phyloP scores from a whole-genome alignment of 345 rosid genomes.

The Camelina neglecta region DNA sequence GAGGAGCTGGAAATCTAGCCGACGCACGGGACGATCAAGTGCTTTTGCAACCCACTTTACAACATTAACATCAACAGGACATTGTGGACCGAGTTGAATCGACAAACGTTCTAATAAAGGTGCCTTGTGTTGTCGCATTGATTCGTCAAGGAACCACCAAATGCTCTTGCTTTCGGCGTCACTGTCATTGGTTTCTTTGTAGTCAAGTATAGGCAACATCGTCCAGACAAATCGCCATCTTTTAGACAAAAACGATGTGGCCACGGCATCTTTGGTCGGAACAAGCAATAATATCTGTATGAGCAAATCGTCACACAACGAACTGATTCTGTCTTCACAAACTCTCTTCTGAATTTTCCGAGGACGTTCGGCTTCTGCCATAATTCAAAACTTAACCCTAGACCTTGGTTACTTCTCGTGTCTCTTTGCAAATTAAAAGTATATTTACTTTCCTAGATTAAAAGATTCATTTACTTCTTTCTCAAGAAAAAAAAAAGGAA shows the following conservation, averaged over 20 bases:
- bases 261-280: constrained; percentile 2
- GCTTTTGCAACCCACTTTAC: constrained; percentile 18
- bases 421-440: background rate
- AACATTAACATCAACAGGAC: constrained; percentile 4
- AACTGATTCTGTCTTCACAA: background rate
- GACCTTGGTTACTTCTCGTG: background rate
- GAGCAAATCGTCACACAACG: background rate
- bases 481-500: no score
- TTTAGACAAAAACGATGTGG: constrained; percentile 2
- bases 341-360: background rate
- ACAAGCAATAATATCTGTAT: background rate
- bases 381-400: background rate
- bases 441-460: background rate
- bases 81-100: constrained; percentile 1
- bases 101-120: background rate
- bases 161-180: background rate
- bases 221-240: constrained; percentile 5
- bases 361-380: background rate
- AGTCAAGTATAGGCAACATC: background rate
- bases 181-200: background rate
- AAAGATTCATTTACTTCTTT: background rate
- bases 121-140: background rate
- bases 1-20: background rate
- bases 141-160: constrained; percentile 13
- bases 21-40: background rate